A percentile compares a stretch with the other conserved stretches of the same genome.
These are phyloP conservation scores for Neospermospora avenae DNA, from an alignment of 2,329 filamentous ascomycete genomes.

Conservation along the genomic window DNA sequence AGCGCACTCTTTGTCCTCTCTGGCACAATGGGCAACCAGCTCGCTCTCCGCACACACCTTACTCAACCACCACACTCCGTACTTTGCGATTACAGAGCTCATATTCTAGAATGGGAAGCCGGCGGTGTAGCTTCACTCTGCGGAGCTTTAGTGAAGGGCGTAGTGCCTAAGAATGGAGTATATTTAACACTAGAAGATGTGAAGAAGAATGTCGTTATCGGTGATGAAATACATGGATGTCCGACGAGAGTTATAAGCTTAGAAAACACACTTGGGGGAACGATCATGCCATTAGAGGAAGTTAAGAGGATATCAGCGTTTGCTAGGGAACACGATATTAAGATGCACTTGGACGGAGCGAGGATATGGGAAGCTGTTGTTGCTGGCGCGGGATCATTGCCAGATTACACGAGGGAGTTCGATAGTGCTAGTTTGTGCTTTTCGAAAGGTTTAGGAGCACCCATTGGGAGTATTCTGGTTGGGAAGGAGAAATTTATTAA, in stretches of 20 bases:
- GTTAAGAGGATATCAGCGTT: slow-evolving; percentile 66
- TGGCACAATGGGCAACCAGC: slow-evolving; percentile 92
- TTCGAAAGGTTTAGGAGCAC: slow-evolving; percentile 78
- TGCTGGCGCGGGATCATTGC: slow-evolving; percentile 62
- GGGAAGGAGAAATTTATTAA: slow-evolving; percentile 53
- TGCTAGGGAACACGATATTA: slow-evolving; percentile 60
- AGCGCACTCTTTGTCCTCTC: slow-evolving; percentile 78
- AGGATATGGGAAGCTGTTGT: slow-evolving; percentile 79
- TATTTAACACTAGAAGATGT: slow-evolving; percentile 64
- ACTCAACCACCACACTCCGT: slow-evolving; percentile 76
- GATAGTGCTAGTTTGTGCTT: slow-evolving; percentile 78
- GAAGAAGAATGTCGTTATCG: slow-evolving; percentile 57
- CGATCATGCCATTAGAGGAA: slow-evolving; percentile 73
- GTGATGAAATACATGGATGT: slow-evolving; percentile 71
- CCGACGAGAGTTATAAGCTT: slow-evolving; percentile 79
- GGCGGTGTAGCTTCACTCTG: slow-evolving; percentile 65
- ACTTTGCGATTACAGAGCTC: slow-evolving; percentile 73
- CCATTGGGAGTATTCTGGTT: slow-evolving; percentile 73
- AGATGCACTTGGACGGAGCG: slow-evolving; percentile 76
- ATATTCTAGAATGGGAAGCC: slow-evolving; percentile 68
- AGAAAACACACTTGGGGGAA: slow-evolving; percentile 82
- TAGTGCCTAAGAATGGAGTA: slow-evolving; percentile 66
- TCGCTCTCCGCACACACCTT: slow-evolving; percentile 75
- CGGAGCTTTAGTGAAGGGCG: slow-evolving; percentile 65
- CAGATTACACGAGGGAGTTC: slow-evolving; percentile 65